Evolutionary conservation across 108 stramenopile species (phyloP).

Genomic region (Nitzschia sp.): DNA sequence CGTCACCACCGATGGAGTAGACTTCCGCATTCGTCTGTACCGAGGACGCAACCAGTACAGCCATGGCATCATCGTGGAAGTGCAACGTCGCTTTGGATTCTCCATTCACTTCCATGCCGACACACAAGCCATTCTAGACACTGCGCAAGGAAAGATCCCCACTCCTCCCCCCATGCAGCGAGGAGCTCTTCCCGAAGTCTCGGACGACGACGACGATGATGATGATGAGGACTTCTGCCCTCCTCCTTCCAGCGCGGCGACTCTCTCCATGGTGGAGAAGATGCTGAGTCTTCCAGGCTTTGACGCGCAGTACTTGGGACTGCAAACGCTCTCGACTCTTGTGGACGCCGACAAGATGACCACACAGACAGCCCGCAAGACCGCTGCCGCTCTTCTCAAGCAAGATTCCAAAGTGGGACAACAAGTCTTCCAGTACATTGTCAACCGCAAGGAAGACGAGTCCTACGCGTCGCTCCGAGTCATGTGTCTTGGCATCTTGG

Average conservation of each 20-base stretch:
- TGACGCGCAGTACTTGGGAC: constrained; percentile 49
- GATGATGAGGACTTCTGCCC: constrained; percentile 12
- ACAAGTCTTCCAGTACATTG: constrained; percentile 36
- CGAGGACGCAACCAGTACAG: constrained; percentile 42
- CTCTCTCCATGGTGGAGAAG: constrained; percentile 45
- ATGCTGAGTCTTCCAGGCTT: constrained; percentile 46
- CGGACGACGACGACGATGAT: constrained; percentile 48
- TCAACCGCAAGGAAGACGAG: constrained; percentile 39
- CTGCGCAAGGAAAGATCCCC: constrained; percentile 47
- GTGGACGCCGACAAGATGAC: constrained; percentile 47
- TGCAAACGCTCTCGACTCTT: constrained; percentile 46
- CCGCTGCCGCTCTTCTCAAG: constrained; percentile 35
- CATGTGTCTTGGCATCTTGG: constrained; percentile 41
- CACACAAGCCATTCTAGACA: constrained; percentile 62
- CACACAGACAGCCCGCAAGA: constrained; percentile 25
- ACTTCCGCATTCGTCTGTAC: constrained; percentile 71
- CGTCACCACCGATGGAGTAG: constrained; percentile 49
- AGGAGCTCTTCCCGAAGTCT: constrained; percentile 42
- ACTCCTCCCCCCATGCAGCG: constrained; percentile 8
- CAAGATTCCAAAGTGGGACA: constrained; percentile 34
- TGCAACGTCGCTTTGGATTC: constrained; percentile 64
- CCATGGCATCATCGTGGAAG: constrained; percentile 72
- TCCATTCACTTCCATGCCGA: constrained; percentile 47
- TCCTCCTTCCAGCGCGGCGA: constrained; percentile 23
- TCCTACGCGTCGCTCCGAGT: constrained; percentile 30